These are phyloP conservation scores for Aegle marmelos DNA, from an alignment of 345 rosid genomes.

Conservation along the genomic window DNA sequence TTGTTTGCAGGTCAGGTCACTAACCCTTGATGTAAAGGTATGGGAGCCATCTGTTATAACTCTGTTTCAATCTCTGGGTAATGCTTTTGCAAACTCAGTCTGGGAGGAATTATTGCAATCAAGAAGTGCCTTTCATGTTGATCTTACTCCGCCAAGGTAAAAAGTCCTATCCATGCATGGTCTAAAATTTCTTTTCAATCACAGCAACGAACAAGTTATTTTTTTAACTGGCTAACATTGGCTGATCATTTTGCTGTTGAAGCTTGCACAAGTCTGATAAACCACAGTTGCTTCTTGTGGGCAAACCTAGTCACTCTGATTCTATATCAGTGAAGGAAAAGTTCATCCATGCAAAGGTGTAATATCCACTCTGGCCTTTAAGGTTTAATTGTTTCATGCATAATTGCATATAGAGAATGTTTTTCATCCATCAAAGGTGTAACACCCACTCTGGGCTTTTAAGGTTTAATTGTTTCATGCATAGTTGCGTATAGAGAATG, in stretches of 20 bases:
- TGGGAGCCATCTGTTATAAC: constrained; percentile 98
- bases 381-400: neutral
- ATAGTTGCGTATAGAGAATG: neutral
- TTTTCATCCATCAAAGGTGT: constrained; percentile 91
- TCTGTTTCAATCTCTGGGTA: constrained; percentile 95
- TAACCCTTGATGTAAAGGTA: constrained; percentile 94
- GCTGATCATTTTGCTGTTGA: constrained; percentile 27
- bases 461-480: neutral
- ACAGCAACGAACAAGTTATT: neutral
- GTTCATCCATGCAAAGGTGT: constrained; percentile 95
- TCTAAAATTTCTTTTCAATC: constrained; percentile 3
- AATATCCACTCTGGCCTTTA: constrained; percentile 14
- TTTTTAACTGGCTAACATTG: constrained; percentile 23
- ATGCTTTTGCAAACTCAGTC: constrained; percentile 84
- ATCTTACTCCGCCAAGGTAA: constrained; percentile 61
- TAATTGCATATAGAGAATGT: neutral
- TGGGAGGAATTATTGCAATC: constrained; percentile 98
- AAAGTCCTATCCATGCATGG: constrained; percentile 11
- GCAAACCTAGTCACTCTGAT: constrained; percentile 74
- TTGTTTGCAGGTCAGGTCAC: constrained; percentile 81
- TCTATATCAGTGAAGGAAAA: constrained; percentile 89
- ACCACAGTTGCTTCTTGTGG: constrained; percentile 47
- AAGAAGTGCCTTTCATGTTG: constrained; percentile 66
- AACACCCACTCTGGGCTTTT: constrained; percentile 10
- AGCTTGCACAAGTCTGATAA: constrained; percentile 59